A percentile compares a stretch with the other conserved stretches of the same genome.
These are phyloP conservation scores for Leccinum fibrillosum DNA, from an alignment of 768 basidiomycete species.

Conservation along the genomic window DNA sequence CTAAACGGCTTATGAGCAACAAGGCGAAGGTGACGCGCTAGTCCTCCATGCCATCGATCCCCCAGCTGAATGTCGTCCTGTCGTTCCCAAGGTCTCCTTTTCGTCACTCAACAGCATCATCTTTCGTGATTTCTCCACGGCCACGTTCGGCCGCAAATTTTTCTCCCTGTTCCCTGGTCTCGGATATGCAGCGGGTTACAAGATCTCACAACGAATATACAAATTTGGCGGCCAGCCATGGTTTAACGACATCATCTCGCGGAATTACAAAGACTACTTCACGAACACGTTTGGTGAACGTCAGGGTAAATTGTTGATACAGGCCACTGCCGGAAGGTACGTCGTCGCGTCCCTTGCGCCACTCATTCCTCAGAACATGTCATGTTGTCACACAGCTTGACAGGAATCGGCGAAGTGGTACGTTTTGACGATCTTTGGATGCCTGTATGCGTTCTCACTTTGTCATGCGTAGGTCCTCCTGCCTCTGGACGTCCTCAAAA, in stretches of 20 bases:
- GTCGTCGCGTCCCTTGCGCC: slow-evolving; percentile 11
- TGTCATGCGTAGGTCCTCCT: slow-evolving; percentile 64
- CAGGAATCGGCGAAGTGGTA: slow-evolving; percentile 93
- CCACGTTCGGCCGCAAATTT: slow-evolving; percentile 64
- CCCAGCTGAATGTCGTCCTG: not conserved
- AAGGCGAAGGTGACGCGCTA: slow-evolving; percentile 61
- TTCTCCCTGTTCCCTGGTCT: slow-evolving; percentile 96
- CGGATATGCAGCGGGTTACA: slow-evolving; percentile 98
- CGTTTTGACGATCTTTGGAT: slow-evolving; percentile 13
- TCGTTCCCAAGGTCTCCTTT: slow-evolving; percentile 50
- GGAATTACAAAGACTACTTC: slow-evolving; percentile 79
- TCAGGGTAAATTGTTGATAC: slow-evolving; percentile 93
- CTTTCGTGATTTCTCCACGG: slow-evolving; percentile 80
- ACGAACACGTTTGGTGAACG: slow-evolving; percentile 87
- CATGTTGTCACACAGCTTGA: slow-evolving; percentile 42
- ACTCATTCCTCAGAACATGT: not conserved
- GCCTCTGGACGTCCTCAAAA: slow-evolving; percentile 95
- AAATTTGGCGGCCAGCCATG: slow-evolving; percentile 99
- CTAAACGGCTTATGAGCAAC: slow-evolving; percentile 99
- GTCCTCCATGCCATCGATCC: not conserved
- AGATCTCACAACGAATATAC: slow-evolving; percentile 89
- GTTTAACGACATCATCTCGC: slow-evolving; percentile 89
- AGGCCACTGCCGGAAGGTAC: slow-evolving; percentile 91
- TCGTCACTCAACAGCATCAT: slow-evolving; percentile 70
- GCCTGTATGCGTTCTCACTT: not conserved